Percentiles rank a stretch among this genome's conserved stretches.
These are phyloP conservation scores for Wickerhamiella qilinensis DNA, from an alignment of 805 yeast genomes.

Conservation along the genomic window DNA sequence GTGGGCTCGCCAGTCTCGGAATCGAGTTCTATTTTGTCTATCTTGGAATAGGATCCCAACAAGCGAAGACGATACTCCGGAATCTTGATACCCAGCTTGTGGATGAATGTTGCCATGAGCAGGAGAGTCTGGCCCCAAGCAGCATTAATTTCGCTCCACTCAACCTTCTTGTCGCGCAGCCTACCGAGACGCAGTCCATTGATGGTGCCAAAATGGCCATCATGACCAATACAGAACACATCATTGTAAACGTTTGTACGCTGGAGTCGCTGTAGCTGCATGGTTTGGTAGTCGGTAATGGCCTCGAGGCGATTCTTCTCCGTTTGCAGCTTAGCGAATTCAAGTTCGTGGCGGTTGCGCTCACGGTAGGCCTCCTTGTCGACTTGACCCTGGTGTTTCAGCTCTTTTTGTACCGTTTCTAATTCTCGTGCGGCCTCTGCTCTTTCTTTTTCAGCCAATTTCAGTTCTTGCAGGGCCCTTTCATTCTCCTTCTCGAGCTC, in stretches of 20 bases:
- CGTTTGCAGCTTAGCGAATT: conserved; percentile 32
- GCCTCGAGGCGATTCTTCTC: conserved; percentile 50
- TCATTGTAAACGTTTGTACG: conserved; percentile 70
- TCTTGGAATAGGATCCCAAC: conserved; percentile 68
- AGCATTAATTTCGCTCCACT: conserved; percentile 86
- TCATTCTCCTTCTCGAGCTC: conserved; percentile 27
- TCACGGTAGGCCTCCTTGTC: conserved; percentile 27
- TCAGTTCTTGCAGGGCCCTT: conserved; percentile 22
- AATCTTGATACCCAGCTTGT: conserved; percentile 38
- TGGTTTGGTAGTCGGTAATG: conserved; percentile 42
- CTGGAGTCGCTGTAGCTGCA: conserved; percentile 54
- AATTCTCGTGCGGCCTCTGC: conserved; percentile 26
- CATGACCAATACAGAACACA: conserved; percentile 68
- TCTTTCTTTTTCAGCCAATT: conserved; percentile 20
- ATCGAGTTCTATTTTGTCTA: conserved; percentile 37
- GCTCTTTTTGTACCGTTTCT: conserved; percentile 28
- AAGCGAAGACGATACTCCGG: conserved; percentile 55
- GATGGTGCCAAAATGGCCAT: conserved; percentile 74
- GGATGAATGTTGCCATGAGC: conserved; percentile 45
- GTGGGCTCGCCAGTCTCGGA: conserved; percentile 22
- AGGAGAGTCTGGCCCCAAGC: conserved; percentile 76
- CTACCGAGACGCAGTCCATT: conserved; percentile 75
- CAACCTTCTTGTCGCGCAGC: conserved; percentile 39
- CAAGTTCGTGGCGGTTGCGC: conserved; percentile 41
- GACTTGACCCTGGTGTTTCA: conserved; percentile 20